phyloP scores from a whole-genome alignment of 2,329 filamentous ascomycete genomes.

The Scedosporium dehoogii region DNA sequence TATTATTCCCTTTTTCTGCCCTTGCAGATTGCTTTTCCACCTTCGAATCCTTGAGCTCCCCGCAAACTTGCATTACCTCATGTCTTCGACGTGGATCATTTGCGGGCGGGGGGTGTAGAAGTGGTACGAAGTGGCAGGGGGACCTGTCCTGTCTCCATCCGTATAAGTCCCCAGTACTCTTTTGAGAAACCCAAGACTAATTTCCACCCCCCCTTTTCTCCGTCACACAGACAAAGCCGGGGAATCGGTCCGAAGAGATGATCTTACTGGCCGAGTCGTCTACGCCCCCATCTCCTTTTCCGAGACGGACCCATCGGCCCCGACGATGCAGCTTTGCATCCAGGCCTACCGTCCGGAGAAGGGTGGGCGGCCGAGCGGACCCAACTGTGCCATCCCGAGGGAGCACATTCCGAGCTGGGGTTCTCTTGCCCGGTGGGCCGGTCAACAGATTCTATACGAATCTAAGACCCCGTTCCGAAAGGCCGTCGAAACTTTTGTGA shows the following conservation, averaged over 20 bases:
- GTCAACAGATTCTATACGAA: constrained; percentile 25
- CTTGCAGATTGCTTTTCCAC: background rate
- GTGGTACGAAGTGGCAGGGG: background rate
- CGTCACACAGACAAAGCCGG: background rate
- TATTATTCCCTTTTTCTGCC: background rate
- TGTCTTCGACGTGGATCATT: background rate
- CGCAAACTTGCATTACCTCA: background rate
- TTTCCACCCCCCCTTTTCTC: background rate
- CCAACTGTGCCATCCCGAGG: constrained; percentile 16
- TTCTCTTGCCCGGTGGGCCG: constrained; percentile 26
- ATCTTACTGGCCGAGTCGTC: constrained; percentile 5
- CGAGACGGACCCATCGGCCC: background rate
- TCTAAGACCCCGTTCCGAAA: constrained; percentile 20
- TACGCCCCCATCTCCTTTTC: constrained; percentile 3
- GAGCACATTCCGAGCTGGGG: constrained; percentile 25
- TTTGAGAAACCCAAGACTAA: background rate
- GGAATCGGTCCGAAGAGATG: constrained; percentile 1
- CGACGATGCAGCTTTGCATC: constrained; percentile 4
- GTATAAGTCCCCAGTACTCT: background rate
- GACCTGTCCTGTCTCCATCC: background rate
- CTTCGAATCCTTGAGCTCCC: background rate
- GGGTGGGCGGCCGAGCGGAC: background rate
- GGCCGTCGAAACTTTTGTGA: constrained; percentile 25
- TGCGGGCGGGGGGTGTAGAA: background rate
- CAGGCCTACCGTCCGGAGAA: constrained; percentile 3